A percentile compares a stretch with the other conserved stretches of the same genome.
phyloP scores from a whole-genome alignment of 2,329 filamentous ascomycete genomes.

The Aureobasidium sp. region DNA sequence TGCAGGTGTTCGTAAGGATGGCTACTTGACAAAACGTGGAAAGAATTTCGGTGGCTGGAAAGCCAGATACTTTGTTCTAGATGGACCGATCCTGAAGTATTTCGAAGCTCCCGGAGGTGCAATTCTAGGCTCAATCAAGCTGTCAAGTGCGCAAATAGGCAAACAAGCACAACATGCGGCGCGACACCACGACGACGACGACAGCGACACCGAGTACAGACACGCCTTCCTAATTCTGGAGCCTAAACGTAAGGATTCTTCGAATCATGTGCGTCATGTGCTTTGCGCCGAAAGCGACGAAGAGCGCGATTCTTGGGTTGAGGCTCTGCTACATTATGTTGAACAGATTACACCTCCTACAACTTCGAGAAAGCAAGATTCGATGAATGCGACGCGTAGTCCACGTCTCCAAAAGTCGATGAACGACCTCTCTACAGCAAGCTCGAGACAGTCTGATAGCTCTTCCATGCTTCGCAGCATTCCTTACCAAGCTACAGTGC shows the following conservation, averaged over 20 bases:
- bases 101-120: slow-evolving; percentile 86
- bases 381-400: slow-evolving; percentile 43
- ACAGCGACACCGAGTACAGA: slow-evolving; percentile 86
- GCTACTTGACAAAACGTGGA: slow-evolving; percentile 90
- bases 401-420: slow-evolving; percentile 31
- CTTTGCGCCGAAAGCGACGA: slow-evolving; percentile 90
- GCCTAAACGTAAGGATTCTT: slow-evolving; percentile 91
- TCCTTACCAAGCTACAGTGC: slow-evolving; percentile 49
- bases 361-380: neutral
- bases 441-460: slow-evolving; percentile 15
- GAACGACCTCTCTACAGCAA: slow-evolving; percentile 22
- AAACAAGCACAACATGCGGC: slow-evolving; percentile 68
- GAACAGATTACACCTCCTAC: slow-evolving; percentile 46
- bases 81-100: slow-evolving; percentile 71
- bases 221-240: slow-evolving; percentile 94
- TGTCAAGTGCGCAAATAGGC: slow-evolving; percentile 84
- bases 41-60: slow-evolving; percentile 99
- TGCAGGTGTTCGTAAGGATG: slow-evolving; percentile 54
- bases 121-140: slow-evolving; percentile 87
- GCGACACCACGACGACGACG: slow-evolving; percentile 50
- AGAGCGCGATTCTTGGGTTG: slow-evolving; percentile 91
- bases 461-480: slow-evolving; percentile 27
- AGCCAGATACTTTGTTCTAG: slow-evolving; percentile 63
- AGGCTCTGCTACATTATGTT: slow-evolving; percentile 80
- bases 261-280: slow-evolving; percentile 81